Conservation (phyloP, 2,329 filamentous ascomycete genomes). For the Arthrinium puccinioides region DNA sequence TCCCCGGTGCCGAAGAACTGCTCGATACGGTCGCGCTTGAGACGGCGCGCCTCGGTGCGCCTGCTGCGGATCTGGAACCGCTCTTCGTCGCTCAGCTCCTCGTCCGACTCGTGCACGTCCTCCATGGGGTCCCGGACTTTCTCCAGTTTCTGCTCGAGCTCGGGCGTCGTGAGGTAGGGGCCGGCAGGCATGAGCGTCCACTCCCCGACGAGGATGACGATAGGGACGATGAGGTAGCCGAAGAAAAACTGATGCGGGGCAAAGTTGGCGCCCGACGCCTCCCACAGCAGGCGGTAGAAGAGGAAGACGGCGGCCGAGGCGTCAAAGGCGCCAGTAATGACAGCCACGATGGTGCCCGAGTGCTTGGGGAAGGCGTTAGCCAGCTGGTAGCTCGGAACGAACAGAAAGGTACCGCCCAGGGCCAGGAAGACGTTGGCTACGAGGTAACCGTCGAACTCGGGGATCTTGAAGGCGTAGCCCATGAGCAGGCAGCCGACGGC, state of each 20-base stretch:
- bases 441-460: constrained; percentile 52
- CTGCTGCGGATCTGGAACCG: constrained; percentile 22
- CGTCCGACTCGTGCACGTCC: constrained; percentile 46
- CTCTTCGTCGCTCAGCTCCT: constrained; percentile 40
- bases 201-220: constrained; percentile 28
- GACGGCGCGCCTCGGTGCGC: constrained; percentile 44
- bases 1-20: constrained; percentile 51
- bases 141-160: constrained; percentile 32
- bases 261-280: constrained; percentile 29
- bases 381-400: constrained; percentile 58
- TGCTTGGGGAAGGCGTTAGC: constrained; percentile 57
- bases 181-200: constrained; percentile 29
- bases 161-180: constrained; percentile 29
- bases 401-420: constrained; percentile 55
- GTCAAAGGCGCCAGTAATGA: constrained; percentile 58
- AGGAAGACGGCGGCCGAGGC: constrained; percentile 56
- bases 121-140: constrained; percentile 25
- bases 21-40: constrained; percentile 55
- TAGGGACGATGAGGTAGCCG: constrained; percentile 27
- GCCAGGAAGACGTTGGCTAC: constrained; percentile 53
- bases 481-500: constrained; percentile 51
- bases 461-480: constrained; percentile 46
- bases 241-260: constrained; percentile 33
- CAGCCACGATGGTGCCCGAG: constrained; percentile 52
- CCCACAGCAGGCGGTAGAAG: constrained; percentile 49